Evolutionary conservation across 2,329 filamentous ascomycete genomes (phyloP), one percentile per base, ranked within the genome.

Genomic region (Sporothrix pallida): DNA sequence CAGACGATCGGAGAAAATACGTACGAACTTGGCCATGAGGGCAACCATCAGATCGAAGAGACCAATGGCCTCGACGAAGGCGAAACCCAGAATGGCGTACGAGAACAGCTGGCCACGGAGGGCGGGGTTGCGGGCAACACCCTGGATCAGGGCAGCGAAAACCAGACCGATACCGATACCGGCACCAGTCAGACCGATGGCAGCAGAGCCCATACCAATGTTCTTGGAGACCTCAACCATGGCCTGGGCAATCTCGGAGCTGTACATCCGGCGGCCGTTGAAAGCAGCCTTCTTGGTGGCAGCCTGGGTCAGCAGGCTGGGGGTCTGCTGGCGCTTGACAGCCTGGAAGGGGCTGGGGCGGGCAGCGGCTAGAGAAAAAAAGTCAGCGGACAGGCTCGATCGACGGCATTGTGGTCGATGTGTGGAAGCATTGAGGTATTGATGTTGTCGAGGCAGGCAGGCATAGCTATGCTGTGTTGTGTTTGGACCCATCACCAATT

Each of bases 111-210:
- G 94, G 84, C 93, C 93, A 88, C 93, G 92, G 87, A 97, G 93
- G 83, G 92, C 92, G 83, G 93, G 93, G 93, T 97, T 97, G 88
- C 93, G 93, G 88, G 93, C 93, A 84, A 96, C 93, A 87, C 91
- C 91, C 86, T 93, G 91, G 83, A 97, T 89, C 84, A 97, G 93
- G 82, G 93, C 91, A 83, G 92, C 93, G 90, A 97, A 97, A 83
- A 97, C 93, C 83, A 95, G 91, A 89, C 93, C 93, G 86, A 96
- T 97, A 93, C 93, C 93, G 85, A 96, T 93, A 94, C 93, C 92
- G 83, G 93, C 92, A 92, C 92, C 92, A 83, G 92, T 93, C 82
- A 97, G 92, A 92, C 93, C 93, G 83, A 97, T 94, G 87, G 93
- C 93, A 82, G 93, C 93, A 80, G 91, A 88, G 86, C 92, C 92